These are phyloP conservation scores for Scutellaria barbata DNA, from an alignment of 257 asterid species.

Conservation along the genomic window DNA sequence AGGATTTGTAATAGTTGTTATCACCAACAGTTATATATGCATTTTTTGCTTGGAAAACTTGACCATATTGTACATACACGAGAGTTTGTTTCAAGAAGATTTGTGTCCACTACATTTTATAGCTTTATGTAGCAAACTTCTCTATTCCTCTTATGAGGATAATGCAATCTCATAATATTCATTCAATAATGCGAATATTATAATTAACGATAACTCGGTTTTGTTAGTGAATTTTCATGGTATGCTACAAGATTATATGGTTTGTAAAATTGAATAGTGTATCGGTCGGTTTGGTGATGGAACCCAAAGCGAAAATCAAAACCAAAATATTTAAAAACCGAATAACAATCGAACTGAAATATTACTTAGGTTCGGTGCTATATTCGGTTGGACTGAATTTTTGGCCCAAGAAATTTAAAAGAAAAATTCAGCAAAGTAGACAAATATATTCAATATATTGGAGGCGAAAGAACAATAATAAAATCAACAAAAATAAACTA, in stretches of 20 bases:
- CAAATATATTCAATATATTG: too few species aligned
- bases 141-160: background rate
- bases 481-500: too few species aligned
- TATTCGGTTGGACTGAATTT: too few species aligned
- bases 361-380: background rate
- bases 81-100: background rate
- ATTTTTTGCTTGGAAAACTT: background rate
- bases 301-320: too few species aligned
- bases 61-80: slow-evolving; percentile 22
- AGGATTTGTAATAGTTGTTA: background rate
- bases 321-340: too few species aligned
- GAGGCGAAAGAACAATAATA: too few species aligned
- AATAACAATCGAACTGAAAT: too few species aligned
- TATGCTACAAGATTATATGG: background rate
- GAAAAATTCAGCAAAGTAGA: too few species aligned
- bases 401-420: too few species aligned
- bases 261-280: too few species aligned
- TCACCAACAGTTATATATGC: background rate
- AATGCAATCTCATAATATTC: background rate
- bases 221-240: background rate
- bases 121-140: background rate
- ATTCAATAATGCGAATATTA: slow-evolving; percentile 9
- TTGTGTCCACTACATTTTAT: background rate
- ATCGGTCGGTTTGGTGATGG: too few species aligned
- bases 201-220: slow-evolving; percentile 1